A percentile compares a stretch with the other conserved stretches of the same genome.
These are phyloP conservation scores for Dendryphion nanum DNA, from an alignment of 2,329 filamentous ascomycete genomes.

Conservation along the genomic window DNA sequence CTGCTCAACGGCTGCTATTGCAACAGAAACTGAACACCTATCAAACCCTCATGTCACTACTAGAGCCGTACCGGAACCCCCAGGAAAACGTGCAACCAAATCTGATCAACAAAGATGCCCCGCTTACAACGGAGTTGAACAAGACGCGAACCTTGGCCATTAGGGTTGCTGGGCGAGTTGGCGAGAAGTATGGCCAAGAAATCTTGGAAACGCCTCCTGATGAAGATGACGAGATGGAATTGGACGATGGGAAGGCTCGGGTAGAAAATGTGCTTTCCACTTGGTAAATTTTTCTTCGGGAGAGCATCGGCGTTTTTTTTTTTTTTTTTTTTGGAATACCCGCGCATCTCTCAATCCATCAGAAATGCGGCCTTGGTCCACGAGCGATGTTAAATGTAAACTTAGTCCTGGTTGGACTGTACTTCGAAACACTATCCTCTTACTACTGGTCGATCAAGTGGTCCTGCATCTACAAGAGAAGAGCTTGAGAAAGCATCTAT, in stretches of 20 bases:
- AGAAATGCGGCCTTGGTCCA: no score
- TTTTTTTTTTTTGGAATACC: neutral
- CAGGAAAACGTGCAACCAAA: slow-evolving; percentile 59
- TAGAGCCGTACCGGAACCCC: slow-evolving; percentile 55
- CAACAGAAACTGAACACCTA: slow-evolving; percentile 50
- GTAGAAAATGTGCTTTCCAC: neutral
- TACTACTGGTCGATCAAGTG: no score
- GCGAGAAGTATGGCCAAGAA: slow-evolving; percentile 29
- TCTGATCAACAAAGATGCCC: slow-evolving; percentile 61
- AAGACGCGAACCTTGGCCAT: slow-evolving; percentile 60
- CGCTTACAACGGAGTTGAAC: slow-evolving; percentile 65
- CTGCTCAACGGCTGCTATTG: slow-evolving; percentile 49
- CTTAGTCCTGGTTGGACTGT: neutral
- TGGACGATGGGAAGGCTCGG: neutral
- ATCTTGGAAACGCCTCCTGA: no score
- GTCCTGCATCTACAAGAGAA: no score
- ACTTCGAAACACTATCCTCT: no score
- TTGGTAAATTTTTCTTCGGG: no score
- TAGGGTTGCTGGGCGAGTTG: slow-evolving; percentile 36
- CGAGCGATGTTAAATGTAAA: no score
- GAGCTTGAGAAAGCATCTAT: no score
- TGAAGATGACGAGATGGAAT: neutral
- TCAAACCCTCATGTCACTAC: slow-evolving; percentile 48
- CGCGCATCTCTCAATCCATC: no score
- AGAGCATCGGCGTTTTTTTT: no score